Base-by-base conservation (phyloP, 1,139 yeast genomes). In the Kodamaea plutei region DNA sequence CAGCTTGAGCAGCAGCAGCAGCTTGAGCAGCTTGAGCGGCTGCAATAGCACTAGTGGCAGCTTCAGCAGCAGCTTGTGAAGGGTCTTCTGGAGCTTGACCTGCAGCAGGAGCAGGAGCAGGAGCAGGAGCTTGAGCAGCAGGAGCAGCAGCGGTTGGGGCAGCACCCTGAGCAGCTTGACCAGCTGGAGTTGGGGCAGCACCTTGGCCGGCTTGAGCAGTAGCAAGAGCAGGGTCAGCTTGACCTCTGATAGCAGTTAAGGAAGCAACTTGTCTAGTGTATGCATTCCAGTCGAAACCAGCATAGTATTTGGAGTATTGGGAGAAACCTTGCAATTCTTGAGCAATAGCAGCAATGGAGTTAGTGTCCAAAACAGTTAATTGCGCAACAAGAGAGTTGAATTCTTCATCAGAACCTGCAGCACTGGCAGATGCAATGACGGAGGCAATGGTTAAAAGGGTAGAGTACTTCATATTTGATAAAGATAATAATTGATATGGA, bases 271-370 rank as follows among this genome's bases (percentile, higher is more conserved):
- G 28, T n/a, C 20, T 17, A 18, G 35, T 32, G 31, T 32, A 32
- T n/a, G 35, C 35, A 11, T 20, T 13, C 35, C 35, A 32, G 26
- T 32, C 31, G 25, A 32, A 32, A n/a, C 31, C 31, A 8, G 26
- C 8, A 25, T 30, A 30, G 16, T 20, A 25, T 18, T 15, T 15
- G 16, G 20, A 18, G 21, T 25, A 30, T 15, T 15, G 15, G 18
- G 35, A 29, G 24, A 24, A 18, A 14, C 20, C 17, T 15, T 31
- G 26, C 20, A 34, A 28, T 14, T 23, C 25, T 3, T 23, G 23
- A 11, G 34, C 38, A 26, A 33, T 33, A 19, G 33, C 23, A 13
- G 38, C 28, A 34, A 34, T 25, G 18, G 36, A 25, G 34, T 23
- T 26, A 15, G 29, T 24, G 36, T 21, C 32, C 26, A 26, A 21